Evolutionary conservation across 2,329 filamentous ascomycete species (phyloP), one percentile per base, ranked within the genome.

Genomic region (Arthrobotrys sphaeroides): DNA sequence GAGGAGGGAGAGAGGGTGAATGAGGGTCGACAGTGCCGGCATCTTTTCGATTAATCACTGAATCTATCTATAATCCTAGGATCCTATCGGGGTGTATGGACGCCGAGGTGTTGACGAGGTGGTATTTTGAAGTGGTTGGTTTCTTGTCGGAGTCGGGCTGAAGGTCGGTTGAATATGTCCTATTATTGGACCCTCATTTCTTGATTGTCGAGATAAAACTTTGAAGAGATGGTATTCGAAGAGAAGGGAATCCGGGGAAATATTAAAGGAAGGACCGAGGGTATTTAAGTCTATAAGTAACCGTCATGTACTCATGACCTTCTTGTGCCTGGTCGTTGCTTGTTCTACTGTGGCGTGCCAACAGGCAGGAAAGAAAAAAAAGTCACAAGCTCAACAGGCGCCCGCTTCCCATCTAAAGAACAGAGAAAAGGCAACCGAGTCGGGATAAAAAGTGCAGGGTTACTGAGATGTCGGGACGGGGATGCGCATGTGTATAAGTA

Each of bases 261-360:
- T 12, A 12, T 53, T 22, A 42, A 22, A 62, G 43, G 20, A 49
- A 45, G 53, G 45, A n/a, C 22, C 22, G 31, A 70, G 45, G 53
- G 45, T 70, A 70, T 70, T 62, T 70, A 70, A n/a, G n/a, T 70
- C 36, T 26, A n/a, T n/a, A n/a, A n/a, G n/a, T n/a, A n/a, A n/a
- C n/a, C n/a, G n/a, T n/a, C n/a, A n/a, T n/a, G n/a, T n/a, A n/a
- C 43, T 61, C 66, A 62, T 51, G 55, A 38, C 43, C 28, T 13
- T 49, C 12, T 61, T 1, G 18, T 18, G n/a, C 10, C 22, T 1
- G 6, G 13, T 31, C 36, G n/a, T 22, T 22, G 5, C 16, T 10
- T 18, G 10, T 16, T 13, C 31, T 55, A 7, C 16, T 22, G 47
- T 53, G 28, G 51, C 31, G 51, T 55, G 51, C 10, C 28, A 18